Base-by-base conservation (phyloP, 1,284 basidiomycete species). In the Sphaerobolus stellatus region DNA sequence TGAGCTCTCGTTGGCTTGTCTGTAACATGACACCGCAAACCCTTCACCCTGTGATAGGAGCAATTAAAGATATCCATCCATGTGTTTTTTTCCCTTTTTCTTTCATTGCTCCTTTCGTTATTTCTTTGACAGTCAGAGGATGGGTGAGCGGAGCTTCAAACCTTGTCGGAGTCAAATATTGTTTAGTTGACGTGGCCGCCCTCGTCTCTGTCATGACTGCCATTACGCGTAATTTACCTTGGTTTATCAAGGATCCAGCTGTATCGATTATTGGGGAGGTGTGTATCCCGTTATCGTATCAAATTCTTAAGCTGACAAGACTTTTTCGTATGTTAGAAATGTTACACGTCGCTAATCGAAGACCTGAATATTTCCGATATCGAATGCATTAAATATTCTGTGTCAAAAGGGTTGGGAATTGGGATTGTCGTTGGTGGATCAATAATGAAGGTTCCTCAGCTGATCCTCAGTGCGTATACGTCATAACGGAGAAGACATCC, bases 391-490 rank as follows among this genome's bases (percentile, higher is more conserved):
- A 94, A 94, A 69, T 92, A 93, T 68, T 84, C 92, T 2, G 71
- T 98, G 51, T 98, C 94, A 2, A 99, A 98, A 67, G 92, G 86
- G 0, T 76, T 99, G 7, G 96, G 96, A 0, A 74, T 98, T 27
- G 95, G 90, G 0, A 95, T 99, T 59, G 94, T 98, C 38, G 75
- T 92, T 1, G 96, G 94, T 49, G 94, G 95, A 2, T 88, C 88
- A 25, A 92, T 98, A 58, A 92, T 98, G 85, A 98, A 98, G 73
- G 80, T 98, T 13, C 96, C 96, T 3, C 96, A 98, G 66, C 71
- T 93, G 9, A 64, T 87, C 25, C 78, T 89, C 52, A 88, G 87
- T 90, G 63, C 66, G 87, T 78, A 20, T n/a, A n/a, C n/a, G n/a
- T n/a, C n/a, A n/a, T n/a, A n/a, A n/a, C n/a, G n/a, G n/a, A n/a